phyloP scores from a whole-genome alignment of 1,284 basidiomycete species.

The Porogramme epimiltina region DNA sequence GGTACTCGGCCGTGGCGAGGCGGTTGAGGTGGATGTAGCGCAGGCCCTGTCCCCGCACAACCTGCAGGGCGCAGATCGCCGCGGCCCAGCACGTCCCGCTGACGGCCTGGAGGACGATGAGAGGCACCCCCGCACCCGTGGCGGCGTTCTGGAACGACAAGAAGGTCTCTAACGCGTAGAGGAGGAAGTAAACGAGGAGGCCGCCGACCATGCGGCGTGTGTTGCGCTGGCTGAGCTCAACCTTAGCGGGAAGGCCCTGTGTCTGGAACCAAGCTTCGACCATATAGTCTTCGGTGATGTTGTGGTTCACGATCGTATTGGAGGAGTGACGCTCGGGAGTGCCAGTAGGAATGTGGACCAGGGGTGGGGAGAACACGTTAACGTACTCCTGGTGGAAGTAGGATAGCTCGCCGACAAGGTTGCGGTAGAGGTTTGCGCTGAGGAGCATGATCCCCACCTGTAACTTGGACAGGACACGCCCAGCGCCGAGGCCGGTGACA shows the following conservation, averaged over 20 bases:
- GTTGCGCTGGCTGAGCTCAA: slow-evolving; percentile 11
- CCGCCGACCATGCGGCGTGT: slow-evolving; percentile 7
- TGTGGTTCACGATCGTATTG: slow-evolving; percentile 14
- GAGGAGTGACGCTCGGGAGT: slow-evolving; percentile 17
- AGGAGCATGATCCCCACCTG: slow-evolving; percentile 15
- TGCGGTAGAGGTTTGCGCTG: slow-evolving; percentile 17
- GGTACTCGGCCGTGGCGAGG: slow-evolving; percentile 10
- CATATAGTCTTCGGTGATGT: slow-evolving; percentile 18
- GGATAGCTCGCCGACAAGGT: slow-evolving; percentile 14
- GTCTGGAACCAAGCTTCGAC: slow-evolving; percentile 19
- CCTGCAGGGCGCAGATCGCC: slow-evolving; percentile 8
- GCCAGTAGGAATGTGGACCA: slow-evolving; percentile 13
- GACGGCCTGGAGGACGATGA: slow-evolving; percentile 7
- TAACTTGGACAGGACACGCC: slow-evolving; percentile 16
- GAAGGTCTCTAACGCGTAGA: slow-evolving; percentile 16
- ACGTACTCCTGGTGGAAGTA: slow-evolving; percentile 17
- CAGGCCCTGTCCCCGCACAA: slow-evolving; percentile 5
- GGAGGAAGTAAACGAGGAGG: slow-evolving; percentile 5
- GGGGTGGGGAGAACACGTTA: slow-evolving; percentile 13
- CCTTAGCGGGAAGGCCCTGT: slow-evolving; percentile 13
- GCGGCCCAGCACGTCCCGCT: slow-evolving; percentile 8
- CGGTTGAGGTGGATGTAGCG: slow-evolving; percentile 14
- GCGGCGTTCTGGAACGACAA: slow-evolving; percentile 11
- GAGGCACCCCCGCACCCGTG: slow-evolving; percentile 6
- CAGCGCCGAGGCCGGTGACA: slow-evolving; percentile 12